Conservation (phyloP, 148 eudicot species). For the Oxyria digyna region DNA sequence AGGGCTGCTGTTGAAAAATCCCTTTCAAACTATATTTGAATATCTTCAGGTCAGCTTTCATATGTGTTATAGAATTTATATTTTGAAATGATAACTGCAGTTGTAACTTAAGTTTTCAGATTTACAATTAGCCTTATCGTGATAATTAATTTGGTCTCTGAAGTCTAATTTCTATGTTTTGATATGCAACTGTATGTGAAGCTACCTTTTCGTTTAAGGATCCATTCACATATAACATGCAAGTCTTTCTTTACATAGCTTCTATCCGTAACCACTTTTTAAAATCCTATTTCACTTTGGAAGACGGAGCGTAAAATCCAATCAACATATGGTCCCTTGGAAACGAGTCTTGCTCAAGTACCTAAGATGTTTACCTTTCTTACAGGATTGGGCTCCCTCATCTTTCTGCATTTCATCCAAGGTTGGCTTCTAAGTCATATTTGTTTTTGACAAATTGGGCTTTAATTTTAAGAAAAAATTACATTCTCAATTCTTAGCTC, state of each 20-base stretch:
- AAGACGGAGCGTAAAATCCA: conserved; percentile 94
- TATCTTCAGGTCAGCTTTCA: conserved; percentile 71
- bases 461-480: too few species aligned
- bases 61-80: too few species aligned
- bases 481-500: too few species aligned
- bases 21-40: conserved; percentile 88
- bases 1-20: conserved; percentile 65
- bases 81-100: background rate
- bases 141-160: too few species aligned
- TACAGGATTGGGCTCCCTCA: conserved; percentile 74
- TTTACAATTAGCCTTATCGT: too few species aligned
- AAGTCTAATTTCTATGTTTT: background rate
- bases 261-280: background rate
- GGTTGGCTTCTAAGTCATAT: conserved; percentile 25
- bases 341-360: conserved; percentile 89
- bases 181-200: too few species aligned
- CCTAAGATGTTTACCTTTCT: conserved; percentile 96
- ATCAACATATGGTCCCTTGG: conserved; percentile 85
- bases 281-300: background rate
- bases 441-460: too few species aligned
- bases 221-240: too few species aligned
- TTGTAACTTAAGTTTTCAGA: background rate
- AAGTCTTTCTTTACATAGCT: background rate
- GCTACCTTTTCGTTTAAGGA: too few species aligned
- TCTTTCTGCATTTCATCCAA: conserved; percentile 91